Evolutionary conservation across 495 filamentous ascomycete species (phyloP).

Genomic region (Podospora sp.): DNA sequence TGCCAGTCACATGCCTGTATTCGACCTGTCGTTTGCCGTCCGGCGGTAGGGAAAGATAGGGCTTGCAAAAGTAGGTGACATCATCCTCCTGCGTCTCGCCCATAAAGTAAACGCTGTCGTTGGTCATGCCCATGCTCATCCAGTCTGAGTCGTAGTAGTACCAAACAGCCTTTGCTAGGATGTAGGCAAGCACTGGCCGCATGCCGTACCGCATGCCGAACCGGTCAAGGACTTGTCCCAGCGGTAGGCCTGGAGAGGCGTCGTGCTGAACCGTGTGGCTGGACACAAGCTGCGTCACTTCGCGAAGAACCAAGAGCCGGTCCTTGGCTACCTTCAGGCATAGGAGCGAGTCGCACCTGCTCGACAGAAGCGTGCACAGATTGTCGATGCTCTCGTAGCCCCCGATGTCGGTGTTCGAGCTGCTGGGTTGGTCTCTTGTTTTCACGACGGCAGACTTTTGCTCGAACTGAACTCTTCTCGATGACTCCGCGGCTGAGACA

Average conservation of each 20-base stretch:
- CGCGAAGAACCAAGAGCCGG: background rate
- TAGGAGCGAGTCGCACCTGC: background rate
- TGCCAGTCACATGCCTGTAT: conserved; percentile 9
- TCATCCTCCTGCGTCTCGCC: conserved; percentile 17
- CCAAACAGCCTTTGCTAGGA: conserved; percentile 29
- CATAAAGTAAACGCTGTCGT: conserved; percentile 28
- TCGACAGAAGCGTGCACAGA: background rate
- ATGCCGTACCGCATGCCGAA: conserved; percentile 17
- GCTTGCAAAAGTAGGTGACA: conserved; percentile 10
- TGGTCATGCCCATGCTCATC: conserved; percentile 26
- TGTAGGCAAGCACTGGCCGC: conserved; percentile 24
- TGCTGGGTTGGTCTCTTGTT: background rate
- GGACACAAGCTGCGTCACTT: background rate
- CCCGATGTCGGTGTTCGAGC: background rate
- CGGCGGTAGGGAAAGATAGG: conserved; percentile 11
- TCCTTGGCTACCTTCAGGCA: background rate
- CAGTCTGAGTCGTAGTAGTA: conserved; percentile 32
- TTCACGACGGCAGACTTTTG: background rate
- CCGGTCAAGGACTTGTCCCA: conserved; percentile 7
- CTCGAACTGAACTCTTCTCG: background rate
- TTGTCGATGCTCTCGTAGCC: background rate
- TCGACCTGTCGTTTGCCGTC: conserved; percentile 4
- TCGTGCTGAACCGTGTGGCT: background rate
- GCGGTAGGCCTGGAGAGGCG: conserved; percentile 6
- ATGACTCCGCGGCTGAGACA: background rate